Percentiles rank a stretch among this genome's conserved stretches.
These are phyloP conservation scores for Scutellaria baicalensis DNA, from an alignment of 257 asterid species.

Conservation along the genomic window DNA sequence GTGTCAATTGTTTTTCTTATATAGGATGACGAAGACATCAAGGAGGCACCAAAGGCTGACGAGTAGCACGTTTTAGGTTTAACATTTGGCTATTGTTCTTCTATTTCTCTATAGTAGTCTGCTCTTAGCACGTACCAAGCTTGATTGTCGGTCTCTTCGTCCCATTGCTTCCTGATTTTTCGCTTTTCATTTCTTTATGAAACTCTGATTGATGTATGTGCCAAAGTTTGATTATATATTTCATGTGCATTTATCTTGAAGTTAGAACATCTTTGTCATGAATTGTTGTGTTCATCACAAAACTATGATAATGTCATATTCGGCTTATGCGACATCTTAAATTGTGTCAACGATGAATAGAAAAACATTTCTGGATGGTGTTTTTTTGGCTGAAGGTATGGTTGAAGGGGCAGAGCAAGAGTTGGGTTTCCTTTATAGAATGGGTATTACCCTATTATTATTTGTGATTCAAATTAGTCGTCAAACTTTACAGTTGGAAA, in stretches of 20 bases:
- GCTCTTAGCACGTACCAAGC: constrained; percentile 12
- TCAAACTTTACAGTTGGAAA: not conserved
- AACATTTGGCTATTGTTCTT: constrained; percentile 24
- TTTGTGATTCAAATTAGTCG: no score
- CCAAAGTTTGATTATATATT: constrained; percentile 23
- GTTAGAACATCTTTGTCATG: no score
- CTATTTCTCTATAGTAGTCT: constrained; percentile 21
- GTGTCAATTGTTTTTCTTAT: not conserved
- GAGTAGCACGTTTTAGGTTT: constrained; percentile 24
- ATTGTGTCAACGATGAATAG: no score
- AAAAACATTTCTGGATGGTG: no score
- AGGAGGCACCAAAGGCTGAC: constrained; percentile 49
- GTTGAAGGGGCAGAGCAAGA: not conserved
- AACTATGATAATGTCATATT: no score
- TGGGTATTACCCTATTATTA: no score
- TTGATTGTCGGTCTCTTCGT: constrained; percentile 5
- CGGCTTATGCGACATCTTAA: no score
- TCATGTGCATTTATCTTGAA: constrained; percentile 13
- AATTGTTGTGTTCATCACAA: no score
- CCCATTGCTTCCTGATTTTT: constrained; percentile 11
- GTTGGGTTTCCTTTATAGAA: not conserved
- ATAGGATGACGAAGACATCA: constrained; percentile 53
- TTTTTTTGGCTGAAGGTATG: not conserved
- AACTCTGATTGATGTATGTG: constrained; percentile 20
- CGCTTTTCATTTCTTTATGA: constrained; percentile 12